Percentiles rank a stretch among this genome's conserved stretches.
Evolutionary conservation across 768 basidiomycete genomes (phyloP).

Genomic region (Termitomyces heimii): DNA sequence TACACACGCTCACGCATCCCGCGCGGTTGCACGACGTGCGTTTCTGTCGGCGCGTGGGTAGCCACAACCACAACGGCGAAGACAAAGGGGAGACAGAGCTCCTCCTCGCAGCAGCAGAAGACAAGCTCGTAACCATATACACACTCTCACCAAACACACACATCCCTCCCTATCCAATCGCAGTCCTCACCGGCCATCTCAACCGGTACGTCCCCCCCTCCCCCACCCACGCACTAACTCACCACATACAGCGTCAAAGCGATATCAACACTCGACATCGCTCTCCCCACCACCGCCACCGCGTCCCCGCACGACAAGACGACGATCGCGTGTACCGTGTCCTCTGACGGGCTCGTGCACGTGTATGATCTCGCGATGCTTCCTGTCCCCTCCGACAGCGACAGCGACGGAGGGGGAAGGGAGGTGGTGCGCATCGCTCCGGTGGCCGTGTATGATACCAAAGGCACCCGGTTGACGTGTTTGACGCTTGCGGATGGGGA

Average conservation of each 20-base stretch:
- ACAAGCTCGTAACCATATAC: constrained; percentile 83
- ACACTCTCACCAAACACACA: constrained; percentile 42
- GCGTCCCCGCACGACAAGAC: constrained; percentile 32
- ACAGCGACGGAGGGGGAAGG: too few species aligned
- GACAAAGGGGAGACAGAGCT: constrained; percentile 62
- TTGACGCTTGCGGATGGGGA: constrained; percentile 30
- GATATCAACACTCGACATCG: constrained; percentile 58
- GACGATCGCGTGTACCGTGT: constrained; percentile 68
- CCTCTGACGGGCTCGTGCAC: constrained; percentile 85
- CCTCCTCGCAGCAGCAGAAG: constrained; percentile 83
- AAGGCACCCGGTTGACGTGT: constrained; percentile 18
- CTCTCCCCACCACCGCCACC: constrained; percentile 35
- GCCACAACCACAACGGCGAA: too few species aligned
- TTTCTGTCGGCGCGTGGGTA: constrained; percentile 60
- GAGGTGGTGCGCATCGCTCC: constrained; percentile 18
- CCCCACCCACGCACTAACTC: neutral
- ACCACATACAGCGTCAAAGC: constrained; percentile 64
- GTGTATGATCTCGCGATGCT: constrained; percentile 64
- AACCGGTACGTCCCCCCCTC: constrained; percentile 60
- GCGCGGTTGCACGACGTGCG: constrained; percentile 81
- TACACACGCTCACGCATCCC: constrained; percentile 69
- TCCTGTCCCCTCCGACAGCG: constrained; percentile 27
- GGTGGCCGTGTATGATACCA: constrained; percentile 16
- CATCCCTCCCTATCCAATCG: constrained; percentile 51
- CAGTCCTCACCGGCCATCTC: constrained; percentile 70